phyloP scores from a whole-genome alignment of 1,139 yeast genomes.

The Groenewaldozyma sp. region DNA sequence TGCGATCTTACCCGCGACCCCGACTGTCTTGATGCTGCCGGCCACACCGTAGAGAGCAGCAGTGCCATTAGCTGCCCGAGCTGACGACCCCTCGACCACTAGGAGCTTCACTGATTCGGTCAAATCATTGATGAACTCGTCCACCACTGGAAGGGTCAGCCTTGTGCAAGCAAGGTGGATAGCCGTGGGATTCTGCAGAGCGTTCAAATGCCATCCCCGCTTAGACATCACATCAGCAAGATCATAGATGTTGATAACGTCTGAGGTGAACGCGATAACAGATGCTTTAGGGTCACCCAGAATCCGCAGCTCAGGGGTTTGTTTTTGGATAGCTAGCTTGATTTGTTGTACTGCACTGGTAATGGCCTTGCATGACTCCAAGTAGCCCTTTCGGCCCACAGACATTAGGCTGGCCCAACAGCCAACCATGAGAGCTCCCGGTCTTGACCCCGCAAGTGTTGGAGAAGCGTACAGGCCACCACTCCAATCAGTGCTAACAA shows the following conservation, averaged over 20 bases:
- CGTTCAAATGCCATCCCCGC: slow-evolving; percentile 83
- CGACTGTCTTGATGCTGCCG: slow-evolving; percentile 74
- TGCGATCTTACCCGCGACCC: slow-evolving; percentile 74
- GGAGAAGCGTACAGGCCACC: slow-evolving; percentile 98
- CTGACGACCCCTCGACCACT: slow-evolving; percentile 25
- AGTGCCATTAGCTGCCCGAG: slow-evolving; percentile 37
- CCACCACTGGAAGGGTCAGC: slow-evolving; percentile 55
- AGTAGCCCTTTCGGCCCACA: slow-evolving; percentile 76
- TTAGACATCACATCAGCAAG: slow-evolving; percentile 58
- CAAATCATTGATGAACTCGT: slow-evolving; percentile 52
- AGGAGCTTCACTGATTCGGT: slow-evolving; percentile 40
- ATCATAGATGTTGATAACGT: slow-evolving; percentile 55
- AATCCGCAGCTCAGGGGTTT: slow-evolving; percentile 48
- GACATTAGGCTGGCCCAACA: slow-evolving; percentile 90
- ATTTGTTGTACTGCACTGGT: slow-evolving; percentile 54
- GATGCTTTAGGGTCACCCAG: slow-evolving; percentile 81
- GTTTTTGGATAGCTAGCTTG: slow-evolving; percentile 39
- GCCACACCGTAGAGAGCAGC: slow-evolving; percentile 94
- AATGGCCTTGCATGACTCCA: slow-evolving; percentile 54
- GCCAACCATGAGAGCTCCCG: slow-evolving; percentile 94
- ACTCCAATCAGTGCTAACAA: slow-evolving; percentile 74
- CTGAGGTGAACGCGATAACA: slow-evolving; percentile 67
- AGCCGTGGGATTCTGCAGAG: slow-evolving; percentile 85
- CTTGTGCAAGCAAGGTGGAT: slow-evolving; percentile 81
- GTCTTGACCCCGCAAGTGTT: slow-evolving; percentile 91